These are phyloP conservation scores for Eucalyptus grandis DNA, from an alignment of 345 rosid species.

Conservation along the genomic window DNA sequence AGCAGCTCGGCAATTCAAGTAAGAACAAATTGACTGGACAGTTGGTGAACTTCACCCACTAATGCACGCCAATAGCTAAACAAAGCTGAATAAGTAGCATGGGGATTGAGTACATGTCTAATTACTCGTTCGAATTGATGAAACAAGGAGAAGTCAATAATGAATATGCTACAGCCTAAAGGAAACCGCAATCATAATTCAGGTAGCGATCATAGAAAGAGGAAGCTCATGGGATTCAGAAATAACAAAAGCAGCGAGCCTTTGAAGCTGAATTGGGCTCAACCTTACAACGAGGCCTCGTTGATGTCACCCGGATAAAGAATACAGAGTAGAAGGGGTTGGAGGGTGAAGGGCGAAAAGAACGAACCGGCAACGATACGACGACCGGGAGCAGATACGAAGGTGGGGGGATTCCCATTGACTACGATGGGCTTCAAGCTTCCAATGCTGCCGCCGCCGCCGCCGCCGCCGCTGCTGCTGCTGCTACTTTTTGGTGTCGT, in stretches of 20 bases:
- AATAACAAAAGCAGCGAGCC: neutral
- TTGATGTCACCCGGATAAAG: neutral
- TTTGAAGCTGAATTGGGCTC: neutral
- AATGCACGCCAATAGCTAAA: neutral
- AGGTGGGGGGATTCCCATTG: slow-evolving; percentile 76
- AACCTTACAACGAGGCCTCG: neutral
- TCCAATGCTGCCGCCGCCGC: neutral
- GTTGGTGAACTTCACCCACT: neutral
- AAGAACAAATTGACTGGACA: neutral
- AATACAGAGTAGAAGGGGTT: neutral
- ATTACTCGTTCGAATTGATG: neutral
- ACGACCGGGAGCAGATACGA: slow-evolving; percentile 84
- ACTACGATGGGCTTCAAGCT: slow-evolving; percentile 53
- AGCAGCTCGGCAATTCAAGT: neutral
- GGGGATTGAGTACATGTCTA: neutral
- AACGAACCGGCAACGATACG: slow-evolving; percentile 78
- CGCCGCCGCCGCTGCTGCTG: neutral
- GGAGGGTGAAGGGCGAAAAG: neutral
- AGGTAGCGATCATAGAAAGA: neutral
- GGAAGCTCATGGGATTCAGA: neutral
- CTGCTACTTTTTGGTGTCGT: neutral
- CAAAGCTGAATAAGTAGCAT: neutral
- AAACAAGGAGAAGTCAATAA: neutral
- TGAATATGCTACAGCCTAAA: neutral
- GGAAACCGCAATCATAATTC: neutral